Evolutionary conservation across 2,329 filamentous ascomycete genomes (phyloP), one percentile per base, ranked within the genome.

Genomic region (Rutstroemia sydowiana): DNA sequence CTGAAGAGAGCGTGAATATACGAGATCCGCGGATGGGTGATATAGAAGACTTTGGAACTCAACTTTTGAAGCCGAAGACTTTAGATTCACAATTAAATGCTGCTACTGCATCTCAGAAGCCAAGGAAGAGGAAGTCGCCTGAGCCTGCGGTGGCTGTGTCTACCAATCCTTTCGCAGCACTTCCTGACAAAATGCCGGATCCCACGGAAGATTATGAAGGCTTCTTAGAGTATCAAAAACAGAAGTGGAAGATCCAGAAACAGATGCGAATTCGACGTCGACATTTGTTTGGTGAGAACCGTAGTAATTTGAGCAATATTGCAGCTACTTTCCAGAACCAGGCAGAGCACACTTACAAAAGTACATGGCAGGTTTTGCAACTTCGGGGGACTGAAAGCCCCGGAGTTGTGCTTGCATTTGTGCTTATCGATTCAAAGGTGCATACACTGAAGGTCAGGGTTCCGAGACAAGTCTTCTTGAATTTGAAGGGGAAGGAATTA

Each of bases 161-260:
- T 2, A 70, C 78, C 0, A 88, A 97, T 64, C 90, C 90, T 0
- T 95, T 89, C 68, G 84, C 89, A 26, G 81, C 81, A 21, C 75
- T 98, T 13, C 93, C 93, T 0, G 81, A 85, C 55, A 77, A 81
- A 39, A 95, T 95, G 86, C 92, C 93, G 1, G 80, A 79, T 21
- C 87, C 93, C 18, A 87, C 83, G 0, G 82, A 93, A 45, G 86
- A 98, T 68, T 99, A 99, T 61, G 73, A 81, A 16, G 88, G 81
- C 0, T 98, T 95, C 74, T 69, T 99, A 48, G 78, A 86, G 64
- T 97, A 97, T 64, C 93, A 98, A 67, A 99, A 99, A 70, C 82
- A 91, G 71, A 98, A 98, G 70, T 99, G 93, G 93, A 96, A 92
- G 72, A 85, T 97, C 34, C 93, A 99, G 67, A 95, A 90, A 65